phyloP scores from a whole-genome alignment of 1,284 basidiomycete genomes.

The Tilletia caries region DNA sequence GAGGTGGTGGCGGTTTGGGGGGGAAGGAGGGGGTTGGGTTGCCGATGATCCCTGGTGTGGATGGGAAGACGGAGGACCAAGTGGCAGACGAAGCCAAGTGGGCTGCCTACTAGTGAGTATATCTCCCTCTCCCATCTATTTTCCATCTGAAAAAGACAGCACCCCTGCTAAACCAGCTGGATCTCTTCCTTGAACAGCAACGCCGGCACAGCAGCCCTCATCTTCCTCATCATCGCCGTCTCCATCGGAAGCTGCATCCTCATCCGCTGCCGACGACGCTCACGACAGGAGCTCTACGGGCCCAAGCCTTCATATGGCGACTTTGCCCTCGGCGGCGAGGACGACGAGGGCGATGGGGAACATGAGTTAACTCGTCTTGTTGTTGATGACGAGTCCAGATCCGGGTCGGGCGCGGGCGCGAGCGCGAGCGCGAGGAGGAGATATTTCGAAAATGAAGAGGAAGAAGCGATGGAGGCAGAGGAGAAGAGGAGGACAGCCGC shows the following conservation, averaged over 20 bases:
- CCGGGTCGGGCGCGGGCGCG: neutral
- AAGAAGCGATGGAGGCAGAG: too few relatives aligned
- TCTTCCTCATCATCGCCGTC: constrained; percentile 70
- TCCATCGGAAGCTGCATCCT: constrained; percentile 72
- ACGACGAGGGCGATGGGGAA: constrained; percentile 60
- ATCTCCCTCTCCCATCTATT: neutral
- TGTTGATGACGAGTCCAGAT: constrained; percentile 11
- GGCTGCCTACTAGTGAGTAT: constrained; percentile 54
- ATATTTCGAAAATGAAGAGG: neutral
- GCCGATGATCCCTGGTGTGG: constrained; percentile 56
- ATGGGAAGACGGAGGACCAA: constrained; percentile 52
- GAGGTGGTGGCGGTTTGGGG: constrained; percentile 7
- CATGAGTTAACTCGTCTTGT: constrained; percentile 40
- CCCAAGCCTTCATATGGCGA: neutral
- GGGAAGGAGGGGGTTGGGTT: constrained; percentile 24
- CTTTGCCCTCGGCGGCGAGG: constrained; percentile 35
- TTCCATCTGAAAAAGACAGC: neutral
- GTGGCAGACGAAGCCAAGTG: constrained; percentile 45
- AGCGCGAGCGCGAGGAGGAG: neutral
- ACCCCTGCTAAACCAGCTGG: constrained; percentile 63
- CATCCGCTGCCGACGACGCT: constrained; percentile 63
- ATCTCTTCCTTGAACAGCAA: too few relatives aligned
- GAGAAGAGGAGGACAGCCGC: too few relatives aligned
- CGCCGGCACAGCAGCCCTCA: constrained; percentile 77
- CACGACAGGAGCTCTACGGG: constrained; percentile 22